phyloP scores from a whole-genome alignment of 176 grass and related monocot species.

The Aegilops speltoides region DNA sequence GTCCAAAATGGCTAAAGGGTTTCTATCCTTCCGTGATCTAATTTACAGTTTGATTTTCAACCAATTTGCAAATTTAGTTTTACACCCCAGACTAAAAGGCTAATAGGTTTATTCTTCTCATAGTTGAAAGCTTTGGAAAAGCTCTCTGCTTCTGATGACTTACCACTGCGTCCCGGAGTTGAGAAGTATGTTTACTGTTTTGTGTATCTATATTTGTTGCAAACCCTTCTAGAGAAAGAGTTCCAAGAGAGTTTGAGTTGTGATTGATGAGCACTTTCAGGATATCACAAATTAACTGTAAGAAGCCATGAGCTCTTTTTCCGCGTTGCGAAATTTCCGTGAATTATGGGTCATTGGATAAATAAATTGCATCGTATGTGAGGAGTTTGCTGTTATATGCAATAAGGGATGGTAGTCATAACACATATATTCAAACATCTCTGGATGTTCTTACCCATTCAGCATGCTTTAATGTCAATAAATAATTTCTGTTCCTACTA shows the following conservation, averaged over 20 bases:
- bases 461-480: slow-evolving; percentile 10
- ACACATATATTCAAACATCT: not conserved
- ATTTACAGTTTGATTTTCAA: not conserved
- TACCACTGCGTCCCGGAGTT: slow-evolving; percentile 83
- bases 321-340: not conserved
- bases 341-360: not conserved
- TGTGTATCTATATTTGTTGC: not conserved
- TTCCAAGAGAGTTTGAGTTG: not conserved
- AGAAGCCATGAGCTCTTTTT: not conserved
- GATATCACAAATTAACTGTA: not conserved
- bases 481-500: not conserved
- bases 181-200: slow-evolving; percentile 54
- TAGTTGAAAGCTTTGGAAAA: slow-evolving; percentile 91
- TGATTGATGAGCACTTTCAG: not conserved
- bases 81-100: not conserved
- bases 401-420: not conserved
- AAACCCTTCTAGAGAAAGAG: not conserved
- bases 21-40: not conserved
- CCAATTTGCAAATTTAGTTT: not conserved
- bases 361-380: not conserved
- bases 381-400: not conserved
- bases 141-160: slow-evolving; percentile 54
- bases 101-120: slow-evolving; percentile 15
- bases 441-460: slow-evolving; percentile 2
- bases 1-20: not conserved